Evolutionary conservation across 2,329 filamentous ascomycete genomes (phyloP), one percentile per base, ranked within the genome.

Genomic region (Diaporthe citri): DNA sequence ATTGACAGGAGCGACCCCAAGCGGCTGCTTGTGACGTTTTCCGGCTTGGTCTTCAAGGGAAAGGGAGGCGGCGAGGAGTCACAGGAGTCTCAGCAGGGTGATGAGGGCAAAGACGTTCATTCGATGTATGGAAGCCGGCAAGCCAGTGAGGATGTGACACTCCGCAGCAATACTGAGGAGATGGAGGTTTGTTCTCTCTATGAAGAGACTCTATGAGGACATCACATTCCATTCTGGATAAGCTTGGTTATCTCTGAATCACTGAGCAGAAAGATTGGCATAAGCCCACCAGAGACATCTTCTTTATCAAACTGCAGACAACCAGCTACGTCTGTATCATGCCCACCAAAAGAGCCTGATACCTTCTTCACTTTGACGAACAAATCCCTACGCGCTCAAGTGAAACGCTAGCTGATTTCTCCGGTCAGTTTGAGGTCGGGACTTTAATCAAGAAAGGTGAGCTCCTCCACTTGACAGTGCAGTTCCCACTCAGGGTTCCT

Each of bases 1-100:
- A 7, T 64, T 4, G 73, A 66, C 15, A 46, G 48, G 17, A 28
- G 34, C 13, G 31, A 55, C 13, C n/a, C 46, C 25, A 28, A 55
- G 5, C 69, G 73, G 3, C 41, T 76, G 34, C 62, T 76, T 43
- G 48, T 76, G 31, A 72, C 60, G 2, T 75, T 76, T 34, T 71
- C 64, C 12, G 69, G 62, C n/a, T 31, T 73, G 13, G 48, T 43
- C 13, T 36, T 71, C n/a, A 62, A 71, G 28, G 36, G n/a, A 20
- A 52, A 71, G 31, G 73, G 25, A 9, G 51, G 51, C 22, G 6
- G 36, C 6, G 34, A 60, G 28, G 25, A 31, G n/a, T 13, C 20
- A 22, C 41, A 39, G 9, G 43, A 55, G 20, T 46, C 39, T 8
- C 25, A 22, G 1, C 36, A 51, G 36, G 25, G 52, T 8, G 71